Evolutionary conservation across 2,329 filamentous ascomycete genomes (phyloP), one percentile per base, ranked within the genome.

Genomic region (Cadophora gregata): DNA sequence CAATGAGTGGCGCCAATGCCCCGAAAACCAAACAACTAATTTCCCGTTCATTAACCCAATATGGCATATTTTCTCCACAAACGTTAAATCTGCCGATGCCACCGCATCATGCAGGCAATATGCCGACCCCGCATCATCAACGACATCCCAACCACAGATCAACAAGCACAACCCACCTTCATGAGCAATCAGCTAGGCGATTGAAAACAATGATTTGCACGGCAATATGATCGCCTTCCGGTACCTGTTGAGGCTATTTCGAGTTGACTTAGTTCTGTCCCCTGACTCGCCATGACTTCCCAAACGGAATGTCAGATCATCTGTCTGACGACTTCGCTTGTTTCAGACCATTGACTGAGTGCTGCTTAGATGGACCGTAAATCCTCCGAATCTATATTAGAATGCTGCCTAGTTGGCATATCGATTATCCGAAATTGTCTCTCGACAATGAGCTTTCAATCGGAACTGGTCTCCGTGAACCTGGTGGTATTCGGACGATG

Each of bases 61-160:
- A 45, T 38, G 53, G 53, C 25, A 45, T 19, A 10, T 27, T n/a
- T 21, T 29, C 38, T 33, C 58, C 58, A 45, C 58, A 45, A 45
- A 60, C 16, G 4, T 48, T 29, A 27, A 31, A 60, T 47, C 16
- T 60, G 38, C 58, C 58, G 38, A 33, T 45, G 38, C 14, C 5
- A 21, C 24, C 48, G 25, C 58, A 29, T 60, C 58, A 48, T 60
- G 58, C 25, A 33, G 42, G 19, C 38, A 60, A 60, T 60, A 4
- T 60, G 25, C 38, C 38, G 58, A 47, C 36, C 58, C 58, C 58
- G 38, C 38, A 31, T 48, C n/a, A 19, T 48, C 58, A 48, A 60
- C 25, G 38, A 60, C 25, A 25, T 31, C 38, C 31, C 58, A 21
- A 60, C 38, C 58, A 60, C 38, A 60, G 10, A 47, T 31, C 24